Evolutionary conservation across 2,329 filamentous ascomycete genomes (phyloP), one percentile per base, ranked within the genome.

Genomic region (Penicillium paneum): DNA sequence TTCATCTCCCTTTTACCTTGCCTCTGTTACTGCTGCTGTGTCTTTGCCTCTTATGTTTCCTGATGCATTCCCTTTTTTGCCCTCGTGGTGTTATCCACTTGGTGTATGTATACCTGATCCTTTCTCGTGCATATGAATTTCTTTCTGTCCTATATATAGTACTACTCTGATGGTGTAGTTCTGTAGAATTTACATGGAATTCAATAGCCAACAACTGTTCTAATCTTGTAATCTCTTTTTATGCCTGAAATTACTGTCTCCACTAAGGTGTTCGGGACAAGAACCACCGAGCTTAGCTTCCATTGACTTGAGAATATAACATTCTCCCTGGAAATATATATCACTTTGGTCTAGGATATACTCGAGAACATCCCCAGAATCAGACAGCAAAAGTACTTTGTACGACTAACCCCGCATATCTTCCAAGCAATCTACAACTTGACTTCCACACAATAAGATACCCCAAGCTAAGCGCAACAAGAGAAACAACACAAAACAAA

Each of bases 71-170:
- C 43, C 35, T 38, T 40, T 40, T 19, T 44, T 44, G 52, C 46
- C 46, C 32, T 44, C 15, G 52, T 44, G 46, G 32, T 31, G 10
- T 38, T 28, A 43, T 54, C 39, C 52, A 42, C 46, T 39, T 44
- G 46, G 46, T 54, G 39, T 50, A 54, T 50, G 46, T 54, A 54
- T 54, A 54, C 52, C 34, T 43, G 45, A 17, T 40, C 8, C 36
- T 43, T 50, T 39, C n/a, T 26, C 38, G 38, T 49, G 46, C 52
- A 54, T 43, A 54, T 54, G 46, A 50, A 43, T 39, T 39, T 40
- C 46, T 44, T 54, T 50, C 19, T 39, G 26, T 49, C 29, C 17
- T 36, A 13, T 26, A n/a, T 11, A 38, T 34, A 13, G 15, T 35
- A 39, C 21, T 17, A 12, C 28, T 34, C 7, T 17, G 11, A 3